phyloP scores from a whole-genome alignment of 805 yeast genomes.

The Candida piceae region DNA sequence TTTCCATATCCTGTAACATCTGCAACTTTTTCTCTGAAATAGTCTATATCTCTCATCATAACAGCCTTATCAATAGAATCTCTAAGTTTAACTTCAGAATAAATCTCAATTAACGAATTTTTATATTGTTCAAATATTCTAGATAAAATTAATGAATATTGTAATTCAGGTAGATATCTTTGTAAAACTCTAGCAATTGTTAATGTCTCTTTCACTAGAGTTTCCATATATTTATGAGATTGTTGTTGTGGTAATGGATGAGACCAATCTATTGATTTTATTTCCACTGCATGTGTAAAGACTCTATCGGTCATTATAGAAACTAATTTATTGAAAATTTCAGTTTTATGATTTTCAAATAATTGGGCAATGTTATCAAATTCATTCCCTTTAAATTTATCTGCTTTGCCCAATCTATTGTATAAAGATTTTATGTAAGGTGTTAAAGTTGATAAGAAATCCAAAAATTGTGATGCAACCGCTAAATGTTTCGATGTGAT shows the following conservation, averaged over 20 bases:
- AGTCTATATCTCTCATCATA: slow-evolving; percentile 56
- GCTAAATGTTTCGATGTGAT: slow-evolving; percentile 71
- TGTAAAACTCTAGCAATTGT: slow-evolving; percentile 57
- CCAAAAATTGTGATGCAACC: slow-evolving; percentile 60
- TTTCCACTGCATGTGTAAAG: slow-evolving; percentile 41
- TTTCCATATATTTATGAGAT: slow-evolving; percentile 61
- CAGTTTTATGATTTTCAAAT: slow-evolving; percentile 57
- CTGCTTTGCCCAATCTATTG: slow-evolving; percentile 23
- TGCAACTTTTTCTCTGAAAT: slow-evolving; percentile 55
- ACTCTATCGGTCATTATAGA: slow-evolving; percentile 67
- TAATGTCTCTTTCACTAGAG: slow-evolving; percentile 59
- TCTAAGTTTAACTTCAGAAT: slow-evolving; percentile 41
- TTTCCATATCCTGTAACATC: slow-evolving; percentile 57
- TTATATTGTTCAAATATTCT: slow-evolving; percentile 57
- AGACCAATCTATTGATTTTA: slow-evolving; percentile 47
- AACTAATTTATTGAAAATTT: slow-evolving; percentile 59
- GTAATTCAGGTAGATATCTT: slow-evolving; percentile 49
- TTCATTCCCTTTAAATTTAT: slow-evolving; percentile 31
- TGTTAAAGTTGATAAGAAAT: slow-evolving; percentile 37
- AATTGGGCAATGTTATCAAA: slow-evolving; percentile 36
- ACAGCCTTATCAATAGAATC: slow-evolving; percentile 51
- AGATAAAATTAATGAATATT: slow-evolving; percentile 40
- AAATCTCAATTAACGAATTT: slow-evolving; percentile 46
- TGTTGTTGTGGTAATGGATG: slow-evolving; percentile 37
- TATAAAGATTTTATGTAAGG: slow-evolving; percentile 31